A percentile compares a stretch with the other conserved stretches of the same genome.
Evolutionary conservation across 2,329 filamentous ascomycete species (phyloP).

Genomic region (Podosphaera xanthii): DNA sequence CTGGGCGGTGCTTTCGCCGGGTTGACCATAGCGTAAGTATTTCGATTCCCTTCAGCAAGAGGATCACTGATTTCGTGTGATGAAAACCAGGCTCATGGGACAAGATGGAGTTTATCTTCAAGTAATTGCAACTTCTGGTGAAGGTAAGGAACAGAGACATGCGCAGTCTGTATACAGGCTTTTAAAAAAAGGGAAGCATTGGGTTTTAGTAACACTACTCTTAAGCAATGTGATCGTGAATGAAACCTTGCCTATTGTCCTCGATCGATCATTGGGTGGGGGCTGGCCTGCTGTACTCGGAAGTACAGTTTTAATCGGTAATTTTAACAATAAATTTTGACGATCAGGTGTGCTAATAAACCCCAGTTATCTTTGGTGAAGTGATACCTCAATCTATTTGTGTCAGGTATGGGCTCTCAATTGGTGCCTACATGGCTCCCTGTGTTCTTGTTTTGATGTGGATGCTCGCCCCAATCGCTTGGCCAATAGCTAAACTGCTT

Average conservation of each 20-base stretch:
- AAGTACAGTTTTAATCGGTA: conserved; percentile 85
- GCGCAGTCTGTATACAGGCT: conserved; percentile 61
- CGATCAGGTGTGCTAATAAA: conserved; percentile 7
- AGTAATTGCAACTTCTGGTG: conserved; percentile 68
- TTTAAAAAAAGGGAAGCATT: conserved; percentile 79
- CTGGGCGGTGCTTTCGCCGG: conserved; percentile 86
- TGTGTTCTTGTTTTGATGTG: conserved; percentile 82
- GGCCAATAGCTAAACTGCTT: conserved; percentile 86
- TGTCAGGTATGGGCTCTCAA: conserved; percentile 83
- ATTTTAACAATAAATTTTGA: conserved; percentile 9
- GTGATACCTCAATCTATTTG: conserved; percentile 90
- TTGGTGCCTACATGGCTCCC: conserved; percentile 82
- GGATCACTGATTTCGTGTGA: not conserved
- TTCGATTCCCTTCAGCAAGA: not conserved
- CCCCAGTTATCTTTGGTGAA: conserved; percentile 85
- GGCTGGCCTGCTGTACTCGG: conserved; percentile 86
- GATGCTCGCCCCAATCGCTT: conserved; percentile 68
- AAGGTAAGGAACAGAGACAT: conserved; percentile 68
- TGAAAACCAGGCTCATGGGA: conserved; percentile 18
- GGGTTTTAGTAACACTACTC: conserved; percentile 86
- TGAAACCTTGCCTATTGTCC: conserved; percentile 81
- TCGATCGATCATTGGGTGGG: conserved; percentile 81
- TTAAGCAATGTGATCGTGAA: conserved; percentile 96
- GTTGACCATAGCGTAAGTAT: conserved; percentile 58
- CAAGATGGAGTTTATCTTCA: conserved; percentile 94